These are phyloP conservation scores for Metarhizium sp. DNA, from an alignment of 2,329 filamentous ascomycete genomes.

Conservation along the genomic window DNA sequence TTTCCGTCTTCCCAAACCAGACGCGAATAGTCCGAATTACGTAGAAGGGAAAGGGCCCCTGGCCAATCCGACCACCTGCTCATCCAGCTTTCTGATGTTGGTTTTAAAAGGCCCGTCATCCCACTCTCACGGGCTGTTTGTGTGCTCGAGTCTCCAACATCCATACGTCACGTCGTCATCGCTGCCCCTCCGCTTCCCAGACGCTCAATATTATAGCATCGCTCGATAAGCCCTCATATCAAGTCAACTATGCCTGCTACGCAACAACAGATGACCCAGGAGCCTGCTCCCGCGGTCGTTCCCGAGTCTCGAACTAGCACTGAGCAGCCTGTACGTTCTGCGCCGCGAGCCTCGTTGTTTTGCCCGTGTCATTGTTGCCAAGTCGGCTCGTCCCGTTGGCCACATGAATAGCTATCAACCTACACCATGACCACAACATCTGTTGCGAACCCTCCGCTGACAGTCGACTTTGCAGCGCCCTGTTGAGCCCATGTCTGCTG, in stretches of 20 bases:
- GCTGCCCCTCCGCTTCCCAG: too few species aligned
- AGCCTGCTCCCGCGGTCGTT: constrained; percentile 21
- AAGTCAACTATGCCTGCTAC: constrained; percentile 6
- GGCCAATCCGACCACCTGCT: too few species aligned
- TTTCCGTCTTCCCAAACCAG: too few species aligned
- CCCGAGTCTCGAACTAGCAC: constrained; percentile 16
- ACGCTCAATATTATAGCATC: too few species aligned
- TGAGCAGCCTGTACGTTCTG: constrained; percentile 24
- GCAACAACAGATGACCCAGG: constrained; percentile 20
- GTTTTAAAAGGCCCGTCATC: too few species aligned
- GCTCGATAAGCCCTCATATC: not conserved
- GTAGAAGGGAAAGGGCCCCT: too few species aligned
- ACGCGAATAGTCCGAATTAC: too few species aligned
- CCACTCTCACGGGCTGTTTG: too few species aligned
- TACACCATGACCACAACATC: not conserved
- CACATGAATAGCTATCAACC: not conserved
- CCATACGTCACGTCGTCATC: not conserved
- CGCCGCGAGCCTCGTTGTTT: too few species aligned
- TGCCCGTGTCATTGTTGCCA: not conserved
- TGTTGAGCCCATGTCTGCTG: constrained; percentile 24
- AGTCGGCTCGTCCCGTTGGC: not conserved
- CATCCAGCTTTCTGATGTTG: too few species aligned
- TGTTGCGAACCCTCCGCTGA: not conserved
- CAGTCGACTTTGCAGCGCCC: constrained; percentile 17
- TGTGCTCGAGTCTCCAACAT: too few species aligned